Evolutionary conservation across 495 filamentous ascomycete genomes (phyloP).

Genomic region (Tuber indicum): DNA sequence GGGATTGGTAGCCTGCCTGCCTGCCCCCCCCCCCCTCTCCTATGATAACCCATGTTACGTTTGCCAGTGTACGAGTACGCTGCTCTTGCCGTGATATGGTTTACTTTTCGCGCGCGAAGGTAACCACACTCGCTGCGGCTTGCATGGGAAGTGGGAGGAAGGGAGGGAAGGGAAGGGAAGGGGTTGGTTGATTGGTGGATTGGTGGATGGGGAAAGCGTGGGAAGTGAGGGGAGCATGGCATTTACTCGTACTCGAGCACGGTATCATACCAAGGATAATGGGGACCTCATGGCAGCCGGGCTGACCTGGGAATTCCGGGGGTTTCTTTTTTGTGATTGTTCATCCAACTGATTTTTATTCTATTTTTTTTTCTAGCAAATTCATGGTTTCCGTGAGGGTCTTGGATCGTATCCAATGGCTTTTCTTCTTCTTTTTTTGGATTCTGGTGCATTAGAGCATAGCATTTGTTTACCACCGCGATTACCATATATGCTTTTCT

Average conservation of each 20-base stretch:
- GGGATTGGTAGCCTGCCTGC: not conserved
- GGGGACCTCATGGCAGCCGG: conserved; percentile 35
- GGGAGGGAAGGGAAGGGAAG: not conserved
- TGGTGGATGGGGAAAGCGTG: not conserved
- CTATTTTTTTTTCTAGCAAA: not conserved
- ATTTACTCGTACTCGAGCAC: not conserved
- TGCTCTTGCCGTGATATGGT: conserved; percentile 2
- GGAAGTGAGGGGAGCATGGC: conserved; percentile 3
- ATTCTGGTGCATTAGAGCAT: not conserved
- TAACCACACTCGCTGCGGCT: conserved; percentile 22
- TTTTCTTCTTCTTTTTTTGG: not conserved
- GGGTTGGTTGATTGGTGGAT: not conserved
- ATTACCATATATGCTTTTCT: not conserved
- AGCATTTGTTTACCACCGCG: not conserved
- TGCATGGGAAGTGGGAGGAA: conserved; percentile 1
- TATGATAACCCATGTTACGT: not conserved
- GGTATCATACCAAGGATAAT: conserved; percentile 21
- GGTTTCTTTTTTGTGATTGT: not conserved
- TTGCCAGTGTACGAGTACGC: conserved; percentile 10
- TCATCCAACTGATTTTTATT: not conserved
- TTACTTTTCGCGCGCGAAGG: not conserved
- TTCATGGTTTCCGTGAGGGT: not conserved
- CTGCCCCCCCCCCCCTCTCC: conserved; percentile 5
- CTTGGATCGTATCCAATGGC: not conserved
- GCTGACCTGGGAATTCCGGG: conserved; percentile 30